Conservation (phyloP, 2,329 filamentous ascomycete genomes). For the Aspergillus carbonarius region DNA sequence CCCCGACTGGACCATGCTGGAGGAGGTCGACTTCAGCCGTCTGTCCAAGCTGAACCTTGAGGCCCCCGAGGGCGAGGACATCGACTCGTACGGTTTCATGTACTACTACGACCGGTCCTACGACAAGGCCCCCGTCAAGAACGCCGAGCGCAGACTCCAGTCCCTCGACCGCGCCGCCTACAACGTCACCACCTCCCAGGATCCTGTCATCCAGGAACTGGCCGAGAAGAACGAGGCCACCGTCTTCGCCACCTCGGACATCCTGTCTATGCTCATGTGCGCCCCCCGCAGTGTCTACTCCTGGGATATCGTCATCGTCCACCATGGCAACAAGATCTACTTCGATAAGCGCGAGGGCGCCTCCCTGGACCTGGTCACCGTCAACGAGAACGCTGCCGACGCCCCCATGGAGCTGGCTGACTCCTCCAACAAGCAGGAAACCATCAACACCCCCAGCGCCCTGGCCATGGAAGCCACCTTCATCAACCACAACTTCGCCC, state of each 20-base stretch:
- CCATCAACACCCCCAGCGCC: slow-evolving; percentile 88
- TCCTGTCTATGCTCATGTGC: slow-evolving; percentile 99
- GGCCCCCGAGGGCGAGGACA: slow-evolving; percentile 88
- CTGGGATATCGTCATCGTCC: slow-evolving; percentile 94
- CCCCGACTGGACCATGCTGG: slow-evolving; percentile 89
- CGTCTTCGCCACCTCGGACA: slow-evolving; percentile 95
- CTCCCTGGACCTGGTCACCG: slow-evolving; percentile 92
- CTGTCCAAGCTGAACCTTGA: slow-evolving; percentile 95
- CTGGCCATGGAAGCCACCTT: slow-evolving; percentile 97
- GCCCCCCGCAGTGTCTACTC: slow-evolving; percentile 94
- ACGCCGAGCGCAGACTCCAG: slow-evolving; percentile 80
- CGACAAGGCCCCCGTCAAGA: slow-evolving; percentile 91
- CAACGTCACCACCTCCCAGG: slow-evolving; percentile 95
- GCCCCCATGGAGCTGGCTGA: slow-evolving; percentile 89
- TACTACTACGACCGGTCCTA: slow-evolving; percentile 97
- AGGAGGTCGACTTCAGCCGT: slow-evolving; percentile 98
- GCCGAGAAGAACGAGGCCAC: slow-evolving; percentile 94
- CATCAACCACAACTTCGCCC: slow-evolving; percentile 99
- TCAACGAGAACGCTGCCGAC: slow-evolving; percentile 98
- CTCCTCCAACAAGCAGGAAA: slow-evolving; percentile 70
- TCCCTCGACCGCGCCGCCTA: slow-evolving; percentile 92
- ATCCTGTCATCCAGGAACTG: slow-evolving; percentile 95
- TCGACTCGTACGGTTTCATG: slow-evolving; percentile 94
- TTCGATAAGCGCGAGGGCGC: slow-evolving; percentile 97
- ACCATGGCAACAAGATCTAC: slow-evolving; percentile 95